A percentile compares a stretch with the other conserved stretches of the same genome.
These are phyloP conservation scores for Panicum virgatum DNA, from an alignment of 202 grass and related monocot genomes.

Conservation along the genomic window DNA sequence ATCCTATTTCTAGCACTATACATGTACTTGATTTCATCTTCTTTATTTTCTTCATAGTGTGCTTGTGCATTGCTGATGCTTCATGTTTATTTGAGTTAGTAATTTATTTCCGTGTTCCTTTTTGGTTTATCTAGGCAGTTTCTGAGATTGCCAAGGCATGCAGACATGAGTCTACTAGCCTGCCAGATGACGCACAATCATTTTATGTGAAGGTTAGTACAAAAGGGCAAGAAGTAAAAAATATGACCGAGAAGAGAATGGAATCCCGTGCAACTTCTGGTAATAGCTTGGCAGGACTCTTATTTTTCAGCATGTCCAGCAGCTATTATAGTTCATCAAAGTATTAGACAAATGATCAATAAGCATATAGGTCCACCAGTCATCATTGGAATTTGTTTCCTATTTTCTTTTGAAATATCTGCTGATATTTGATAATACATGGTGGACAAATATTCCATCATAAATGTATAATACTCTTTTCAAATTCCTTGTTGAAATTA, in stretches of 20 bases:
- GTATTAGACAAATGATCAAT: conserved; percentile 7
- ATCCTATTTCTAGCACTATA: neutral
- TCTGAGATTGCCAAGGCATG: conserved; percentile 88
- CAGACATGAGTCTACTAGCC: conserved; percentile 58
- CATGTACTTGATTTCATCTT: conserved; percentile 12
- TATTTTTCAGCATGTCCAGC: conserved; percentile 32
- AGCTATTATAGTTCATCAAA: conserved; percentile 36
- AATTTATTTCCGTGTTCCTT: conserved; percentile 17
- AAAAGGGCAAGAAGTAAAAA: conserved; percentile 59
- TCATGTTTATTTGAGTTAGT: conserved; percentile 27
- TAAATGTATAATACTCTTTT: neutral
- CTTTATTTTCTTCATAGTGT: neutral
- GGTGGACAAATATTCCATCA: conserved; percentile 1
- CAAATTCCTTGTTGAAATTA: neutral
- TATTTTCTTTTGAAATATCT: neutral
- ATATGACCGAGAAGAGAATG: conserved; percentile 46
- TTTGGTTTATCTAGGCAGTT: conserved; percentile 63
- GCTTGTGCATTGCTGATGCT: neutral
- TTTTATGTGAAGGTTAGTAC: conserved; percentile 54
- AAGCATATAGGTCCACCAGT: neutral
- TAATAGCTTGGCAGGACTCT: conserved; percentile 45
- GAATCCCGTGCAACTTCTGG: conserved; percentile 41
- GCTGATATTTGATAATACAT: neutral
- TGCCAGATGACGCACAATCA: conserved; percentile 60
- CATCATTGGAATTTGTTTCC: conserved; percentile 1